Evolutionary conservation across 768 basidiomycete species (phyloP), one percentile per base, ranked within the genome.

Genomic region (Pleurotus giganteus): DNA sequence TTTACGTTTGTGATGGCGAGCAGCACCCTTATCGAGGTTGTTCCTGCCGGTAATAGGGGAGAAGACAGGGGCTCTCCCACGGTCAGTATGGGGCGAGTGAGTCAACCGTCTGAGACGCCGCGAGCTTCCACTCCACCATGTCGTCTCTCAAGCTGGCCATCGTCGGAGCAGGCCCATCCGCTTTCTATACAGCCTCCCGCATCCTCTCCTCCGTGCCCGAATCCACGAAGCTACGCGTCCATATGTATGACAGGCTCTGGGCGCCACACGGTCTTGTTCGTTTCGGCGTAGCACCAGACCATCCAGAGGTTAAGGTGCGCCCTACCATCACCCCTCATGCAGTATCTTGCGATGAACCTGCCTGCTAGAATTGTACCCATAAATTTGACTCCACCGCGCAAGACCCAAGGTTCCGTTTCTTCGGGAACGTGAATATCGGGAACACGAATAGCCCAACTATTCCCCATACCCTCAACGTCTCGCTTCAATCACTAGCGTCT

Each of bases 221-320:
- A 3, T 50, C 60, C 26, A 56, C 64, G 11, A 64, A 66, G 19
- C 60, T 80, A n/a, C 64, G 74, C 2, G 81, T 98, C 12, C 93
- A 98, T 66, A 71, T 99, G 65, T 99, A 85, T 66, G 96, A 99
- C 72, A 80, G 92, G 29, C 77, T 96, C 9, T 98, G 95, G 82
- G 86, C 93, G 26, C 96, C 96, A 9, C 91, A 97, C 65, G 97
- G 97, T 0, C 79, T 98, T 1, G 94, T 97, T 3, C 78, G 97
- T 42, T 99, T 95, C 64, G 95, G 97, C 0, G 95, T 99, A 12
- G 96, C 97, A 9, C 96, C 96, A 41, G 96, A 98, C 73, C 96
- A 98, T 69, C 94, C 97, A 8, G 96, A 98, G 74, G 95, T 98
- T 69, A 99, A 98, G 83, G 96, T 70, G 60, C 66, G 74, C 42